Evolutionary conservation across 1,284 basidiomycete species (phyloP).

Genomic region (Ustilago esculenta): DNA sequence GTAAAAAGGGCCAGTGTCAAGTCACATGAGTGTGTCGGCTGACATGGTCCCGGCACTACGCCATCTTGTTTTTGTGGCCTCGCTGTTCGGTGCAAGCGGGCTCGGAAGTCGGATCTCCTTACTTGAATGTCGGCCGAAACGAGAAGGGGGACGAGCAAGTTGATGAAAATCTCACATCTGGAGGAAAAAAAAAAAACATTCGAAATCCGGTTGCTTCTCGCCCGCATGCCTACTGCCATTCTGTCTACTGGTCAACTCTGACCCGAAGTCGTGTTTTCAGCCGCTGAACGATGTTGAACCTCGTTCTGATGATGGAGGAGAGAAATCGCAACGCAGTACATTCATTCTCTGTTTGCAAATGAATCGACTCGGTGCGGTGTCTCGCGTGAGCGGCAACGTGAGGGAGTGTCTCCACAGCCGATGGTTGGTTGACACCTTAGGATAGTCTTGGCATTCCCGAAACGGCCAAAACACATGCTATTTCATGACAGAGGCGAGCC

Average conservation of each 20-base stretch:
- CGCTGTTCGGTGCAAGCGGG: background rate
- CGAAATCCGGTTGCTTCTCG: no score
- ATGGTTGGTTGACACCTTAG: background rate
- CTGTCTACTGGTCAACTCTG: background rate
- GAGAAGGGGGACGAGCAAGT: background rate
- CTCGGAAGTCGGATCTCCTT: no score
- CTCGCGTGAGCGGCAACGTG: slow-evolving; percentile 3
- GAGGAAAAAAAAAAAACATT: background rate
- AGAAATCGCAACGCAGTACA: no score
- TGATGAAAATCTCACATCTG: slow-evolving; percentile 2
- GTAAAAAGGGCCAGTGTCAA: no score
- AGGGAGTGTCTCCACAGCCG: slow-evolving; percentile 2
- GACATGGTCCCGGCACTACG: slow-evolving; percentile 22
- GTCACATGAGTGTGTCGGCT: slow-evolving; percentile 15
- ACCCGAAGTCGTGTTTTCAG: slow-evolving; percentile 1
- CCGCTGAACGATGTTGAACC: no score
- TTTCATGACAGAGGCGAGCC: no score
- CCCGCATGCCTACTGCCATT: no score
- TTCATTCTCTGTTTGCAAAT: no score
- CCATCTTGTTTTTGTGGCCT: background rate
- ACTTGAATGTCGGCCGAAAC: no score
- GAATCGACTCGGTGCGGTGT: background rate
- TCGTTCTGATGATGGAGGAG: background rate
- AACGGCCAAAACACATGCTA: no score
- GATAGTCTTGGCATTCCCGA: slow-evolving; percentile 1